A percentile compares a stretch with the other conserved stretches of the same genome.
These are phyloP conservation scores for Diaporthe sp. DNA, from an alignment of 2,329 filamentous ascomycete genomes.

Conservation along the genomic window DNA sequence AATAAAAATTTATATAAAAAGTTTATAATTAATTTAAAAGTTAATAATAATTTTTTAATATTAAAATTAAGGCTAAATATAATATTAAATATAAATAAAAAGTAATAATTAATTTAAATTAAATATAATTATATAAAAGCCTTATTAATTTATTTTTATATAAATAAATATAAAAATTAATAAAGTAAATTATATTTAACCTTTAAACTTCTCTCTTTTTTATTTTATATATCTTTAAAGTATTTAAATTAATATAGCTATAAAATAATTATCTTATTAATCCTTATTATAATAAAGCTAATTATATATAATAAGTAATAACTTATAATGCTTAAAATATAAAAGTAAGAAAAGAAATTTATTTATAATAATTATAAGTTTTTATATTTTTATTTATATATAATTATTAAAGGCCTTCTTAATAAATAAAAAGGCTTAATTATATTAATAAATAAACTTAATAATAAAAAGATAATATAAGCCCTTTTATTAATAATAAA, in stretches of 20 bases:
- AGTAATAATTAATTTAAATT: neutral
- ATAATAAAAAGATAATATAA: no score
- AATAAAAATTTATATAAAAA: neutral
- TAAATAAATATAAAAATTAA: neutral
- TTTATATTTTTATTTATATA: no score
- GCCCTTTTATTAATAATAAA: no score
- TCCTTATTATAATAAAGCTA: neutral
- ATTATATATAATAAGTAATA: neutral
- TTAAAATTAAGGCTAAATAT: neutral
- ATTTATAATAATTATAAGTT: no score
- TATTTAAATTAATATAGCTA: neutral
- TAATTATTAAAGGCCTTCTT: no score
- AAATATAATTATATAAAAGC: neutral
- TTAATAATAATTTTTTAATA: neutral
- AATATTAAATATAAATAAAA: neutral
- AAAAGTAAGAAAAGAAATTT: neutral
- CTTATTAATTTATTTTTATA: neutral
- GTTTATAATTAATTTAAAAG: neutral
- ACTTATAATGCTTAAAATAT: neutral
- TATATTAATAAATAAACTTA: no score
- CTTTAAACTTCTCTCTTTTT: rapidly evolving
- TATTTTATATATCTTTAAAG: neutral
- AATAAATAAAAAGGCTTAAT: no score
- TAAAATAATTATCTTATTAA: neutral
- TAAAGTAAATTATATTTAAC: neutral